Base-by-base conservation (phyloP, 2,329 filamentous ascomycete genomes). In the Ampelomyces quisqualis region DNA sequence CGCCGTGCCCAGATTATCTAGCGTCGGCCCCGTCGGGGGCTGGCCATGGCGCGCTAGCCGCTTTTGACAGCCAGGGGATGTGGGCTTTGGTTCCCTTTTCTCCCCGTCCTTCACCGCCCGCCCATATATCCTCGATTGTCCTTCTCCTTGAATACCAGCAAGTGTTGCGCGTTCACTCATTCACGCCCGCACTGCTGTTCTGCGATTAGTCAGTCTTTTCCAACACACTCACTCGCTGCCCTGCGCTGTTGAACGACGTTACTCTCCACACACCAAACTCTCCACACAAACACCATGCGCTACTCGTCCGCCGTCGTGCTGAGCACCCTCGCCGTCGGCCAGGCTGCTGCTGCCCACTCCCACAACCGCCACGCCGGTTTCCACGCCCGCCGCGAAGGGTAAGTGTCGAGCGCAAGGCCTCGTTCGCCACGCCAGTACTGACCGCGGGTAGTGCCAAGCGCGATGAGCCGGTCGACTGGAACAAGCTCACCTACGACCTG, bases 111-210 rank as follows among this genome's bases (percentile, higher is more conserved):
- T 58, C 61, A 60, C 55, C 52, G 38, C 44, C 36, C 21, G 19
- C 33, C 30, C 36, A 43, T 58, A 57, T 59, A 50, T 58, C 40
- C 43, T 39, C 49, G 40, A 39, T 40, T 52, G 55, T 53, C 54
- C 48, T 55, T 57, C 55, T 42, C 39, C 48, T 50, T 30, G 34
- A 13, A 55, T 47, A 41, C 46, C 50, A 56, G 53, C 51, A 58
- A 41, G 22, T 47, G 55, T 61, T 59, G 51, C 62, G 63, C 64
- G 64, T 67, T 65, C 64, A 67, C 62, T 67, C 64, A 42, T 66
- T 67, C 52, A 67, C 62, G 64, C 62, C 51, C 45, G 55, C 51
- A 49, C 58, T 55, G 44, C 48, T 56, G 43, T 44, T 51, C 42
- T 13, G 47, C 52, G 36, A 50, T 26, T 50, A 57, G 55, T 61